Percentiles rank a stretch among this genome's conserved stretches.
phyloP scores from a whole-genome alignment of 2,329 filamentous ascomycete genomes.

The Nigrospora oryzae region DNA sequence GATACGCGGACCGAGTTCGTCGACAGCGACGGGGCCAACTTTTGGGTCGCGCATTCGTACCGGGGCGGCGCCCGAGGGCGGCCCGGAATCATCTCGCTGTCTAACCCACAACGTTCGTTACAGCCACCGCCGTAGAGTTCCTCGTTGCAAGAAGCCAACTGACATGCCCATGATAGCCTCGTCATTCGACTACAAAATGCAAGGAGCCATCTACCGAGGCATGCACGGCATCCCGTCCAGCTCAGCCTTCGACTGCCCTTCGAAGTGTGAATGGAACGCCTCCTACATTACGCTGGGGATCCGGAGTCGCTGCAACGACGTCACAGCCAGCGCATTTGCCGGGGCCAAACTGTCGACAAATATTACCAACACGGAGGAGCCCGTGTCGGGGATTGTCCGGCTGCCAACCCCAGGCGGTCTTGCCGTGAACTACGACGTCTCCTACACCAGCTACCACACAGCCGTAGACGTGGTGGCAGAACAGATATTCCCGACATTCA shows the following conservation, averaged over 20 bases:
- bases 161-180: neutral
- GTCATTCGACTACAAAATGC: conserved; percentile 7
- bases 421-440: neutral
- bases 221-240: conserved; percentile 6
- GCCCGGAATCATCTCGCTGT: too few species aligned
- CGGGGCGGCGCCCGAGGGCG: neutral
- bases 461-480: conserved; percentile 3
- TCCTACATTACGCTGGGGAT: conserved; percentile 9
- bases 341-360: neutral
- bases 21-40: conserved; percentile 3
- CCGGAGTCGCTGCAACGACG: conserved; percentile 7
- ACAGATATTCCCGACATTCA: too few species aligned
- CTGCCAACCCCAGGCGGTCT: neutral
- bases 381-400: neutral
- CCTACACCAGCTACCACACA: conserved; percentile 2
- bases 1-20: neutral
- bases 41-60: conserved; percentile 7
- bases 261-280: conserved; percentile 8
- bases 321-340: conserved; percentile 6
- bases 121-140: too few species aligned
- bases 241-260: conserved; percentile 7
- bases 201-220: conserved; percentile 9
- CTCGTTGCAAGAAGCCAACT: too few species aligned
- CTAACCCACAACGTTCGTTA: too few species aligned
- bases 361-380: conserved; percentile 1